Percentiles rank a stretch among this genome's conserved stretches.
Evolutionary conservation across 495 filamentous ascomycete species (phyloP).

Genomic region (Hyaloscypha bicolor): DNA sequence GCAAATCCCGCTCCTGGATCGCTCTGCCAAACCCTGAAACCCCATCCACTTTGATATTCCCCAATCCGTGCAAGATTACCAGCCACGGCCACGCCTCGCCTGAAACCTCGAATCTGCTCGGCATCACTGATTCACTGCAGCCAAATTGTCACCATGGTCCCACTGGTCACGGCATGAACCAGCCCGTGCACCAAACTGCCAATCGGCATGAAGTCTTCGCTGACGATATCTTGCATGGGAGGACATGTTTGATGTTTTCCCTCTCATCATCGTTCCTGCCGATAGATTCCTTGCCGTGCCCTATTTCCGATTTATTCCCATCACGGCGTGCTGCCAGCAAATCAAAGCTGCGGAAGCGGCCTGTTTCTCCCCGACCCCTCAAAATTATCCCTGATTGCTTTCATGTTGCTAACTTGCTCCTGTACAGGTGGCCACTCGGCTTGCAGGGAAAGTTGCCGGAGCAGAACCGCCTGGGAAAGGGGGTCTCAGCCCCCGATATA

Average conservation of each 20-base stretch:
- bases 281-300: not conserved
- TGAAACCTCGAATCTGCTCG: not conserved
- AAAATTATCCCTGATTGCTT: too few species aligned
- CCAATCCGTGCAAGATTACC: constrained; percentile 2
- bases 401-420: too few species aligned
- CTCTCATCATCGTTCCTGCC: not conserved
- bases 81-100: not conserved
- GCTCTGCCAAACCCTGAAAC: not conserved
- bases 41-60: not conserved
- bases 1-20: not conserved
- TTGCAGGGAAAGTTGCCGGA: too few species aligned
- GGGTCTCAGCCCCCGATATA: not conserved
- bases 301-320: not conserved
- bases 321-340: not conserved
- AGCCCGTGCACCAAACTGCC: not conserved
- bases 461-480: not conserved
- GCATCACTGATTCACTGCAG: not conserved
- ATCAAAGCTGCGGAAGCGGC: too few species aligned
- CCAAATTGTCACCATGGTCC: not conserved
- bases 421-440: too few species aligned
- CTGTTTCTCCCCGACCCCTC: too few species aligned
- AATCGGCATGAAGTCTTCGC: not conserved
- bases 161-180: not conserved
- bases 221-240: not conserved
- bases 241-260: too few species aligned